Conservation (phyloP, 495 filamentous ascomycete species). For the Penicillium malachiteum region DNA sequence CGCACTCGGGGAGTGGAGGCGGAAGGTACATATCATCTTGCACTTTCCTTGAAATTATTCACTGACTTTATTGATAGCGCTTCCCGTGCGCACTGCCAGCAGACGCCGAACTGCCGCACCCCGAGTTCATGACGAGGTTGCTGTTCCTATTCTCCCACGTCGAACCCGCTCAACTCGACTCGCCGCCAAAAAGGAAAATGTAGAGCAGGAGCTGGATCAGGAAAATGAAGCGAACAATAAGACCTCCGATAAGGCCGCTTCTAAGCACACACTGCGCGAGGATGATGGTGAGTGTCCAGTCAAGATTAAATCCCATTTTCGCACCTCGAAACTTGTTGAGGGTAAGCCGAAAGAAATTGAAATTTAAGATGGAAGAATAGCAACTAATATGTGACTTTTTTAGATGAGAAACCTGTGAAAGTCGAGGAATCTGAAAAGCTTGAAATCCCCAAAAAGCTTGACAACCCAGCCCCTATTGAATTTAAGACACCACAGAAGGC, state of each 20-base stretch:
- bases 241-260: conserved; percentile 16
- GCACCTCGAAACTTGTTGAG: conserved; percentile 33
- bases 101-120: conserved; percentile 59
- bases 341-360: conserved; percentile 22
- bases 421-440: not conserved
- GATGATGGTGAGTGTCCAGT: conserved; percentile 29
- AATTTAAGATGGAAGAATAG: not conserved
- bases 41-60: not conserved
- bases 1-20: conserved; percentile 55
- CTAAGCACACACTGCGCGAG: conserved; percentile 32
- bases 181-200: conserved; percentile 24
- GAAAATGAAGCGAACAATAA: conserved; percentile 32
- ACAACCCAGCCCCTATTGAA: conserved; percentile 32
- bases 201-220: conserved; percentile 18
- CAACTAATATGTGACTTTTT: not conserved
- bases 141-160: conserved; percentile 19
- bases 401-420: conserved; percentile 1
- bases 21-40: conserved; percentile 49
- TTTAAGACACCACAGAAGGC: conserved; percentile 60
- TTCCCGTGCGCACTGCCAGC: conserved; percentile 52
- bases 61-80: conserved; percentile 26
- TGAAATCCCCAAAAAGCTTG: not conserved
- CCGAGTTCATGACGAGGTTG: conserved; percentile 28
- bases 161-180: conserved; percentile 40
- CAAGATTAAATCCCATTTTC: conserved; percentile 33